phyloP scores from a whole-genome alignment of 176 grass and related monocot species.

The Eleusine indica region DNA sequence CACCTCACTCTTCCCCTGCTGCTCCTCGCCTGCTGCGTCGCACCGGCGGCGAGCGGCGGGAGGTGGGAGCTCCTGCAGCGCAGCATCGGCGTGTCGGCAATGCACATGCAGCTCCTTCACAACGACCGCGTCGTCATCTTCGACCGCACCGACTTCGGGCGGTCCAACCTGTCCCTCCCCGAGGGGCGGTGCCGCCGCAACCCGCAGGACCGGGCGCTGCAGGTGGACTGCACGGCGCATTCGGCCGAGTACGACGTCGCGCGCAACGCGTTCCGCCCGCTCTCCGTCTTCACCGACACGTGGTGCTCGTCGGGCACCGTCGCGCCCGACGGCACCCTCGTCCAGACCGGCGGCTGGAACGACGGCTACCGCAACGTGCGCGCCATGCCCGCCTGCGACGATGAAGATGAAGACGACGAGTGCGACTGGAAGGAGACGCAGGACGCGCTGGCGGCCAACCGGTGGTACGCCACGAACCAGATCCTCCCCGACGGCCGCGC shows the following conservation, averaged over 20 bases:
- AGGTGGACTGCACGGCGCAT: constrained; percentile 72
- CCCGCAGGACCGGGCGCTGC: constrained; percentile 51
- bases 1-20: background rate
- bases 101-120: constrained; percentile 95
- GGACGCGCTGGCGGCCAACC: constrained; percentile 52
- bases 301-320: constrained; percentile 89
- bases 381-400: constrained; percentile 51
- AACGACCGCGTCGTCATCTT: constrained; percentile 78
- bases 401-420: background rate
- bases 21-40: background rate
- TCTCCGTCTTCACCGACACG: constrained; percentile 67
- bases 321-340: constrained; percentile 62
- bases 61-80: constrained; percentile 71
- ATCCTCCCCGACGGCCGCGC: constrained; percentile 81
- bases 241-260: constrained; percentile 67
- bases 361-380: constrained; percentile 67
- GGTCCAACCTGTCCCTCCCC: constrained; percentile 72
- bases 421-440: constrained; percentile 76
- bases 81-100: constrained; percentile 81
- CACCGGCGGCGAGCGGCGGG: constrained; percentile 33
- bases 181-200: constrained; percentile 61
- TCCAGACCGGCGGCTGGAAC: constrained; percentile 86
- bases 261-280: constrained; percentile 52
- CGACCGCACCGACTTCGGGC: constrained; percentile 80
- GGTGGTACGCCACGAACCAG: constrained; percentile 87